Conservation (phyloP, 169 alveolate genomes). For the Cryptosporidium andersoni region DNA sequence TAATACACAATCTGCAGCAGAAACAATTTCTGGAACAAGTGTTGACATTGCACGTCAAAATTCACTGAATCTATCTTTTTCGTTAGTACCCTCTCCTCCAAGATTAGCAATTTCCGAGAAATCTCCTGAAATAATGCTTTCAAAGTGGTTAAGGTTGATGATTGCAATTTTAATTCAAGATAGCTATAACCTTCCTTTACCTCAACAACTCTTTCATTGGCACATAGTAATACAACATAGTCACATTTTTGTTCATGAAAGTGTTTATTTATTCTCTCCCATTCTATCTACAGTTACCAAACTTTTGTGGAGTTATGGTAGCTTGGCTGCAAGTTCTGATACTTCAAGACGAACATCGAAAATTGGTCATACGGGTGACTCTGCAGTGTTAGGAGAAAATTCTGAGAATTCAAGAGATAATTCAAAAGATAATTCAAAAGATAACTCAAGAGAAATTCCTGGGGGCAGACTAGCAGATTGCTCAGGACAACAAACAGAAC, state of each 20-base stretch:
- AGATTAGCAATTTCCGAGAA: constrained; percentile 18
- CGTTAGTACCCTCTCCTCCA: constrained; percentile 63
- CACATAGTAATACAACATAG: constrained; percentile 37
- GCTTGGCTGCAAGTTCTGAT: constrained; percentile 2
- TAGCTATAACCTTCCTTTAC: constrained; percentile 55
- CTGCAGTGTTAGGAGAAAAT: not conserved
- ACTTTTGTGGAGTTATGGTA: constrained; percentile 33
- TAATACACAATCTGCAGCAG: not conserved
- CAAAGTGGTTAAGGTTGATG: constrained; percentile 64
- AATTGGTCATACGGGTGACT: not conserved
- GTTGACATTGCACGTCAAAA: not conserved
- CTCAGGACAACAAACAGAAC: no score
- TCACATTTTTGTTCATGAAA: constrained; percentile 5
- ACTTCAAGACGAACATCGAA: not conserved
- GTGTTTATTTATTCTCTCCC: constrained; percentile 52
- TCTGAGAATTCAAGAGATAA: not conserved
- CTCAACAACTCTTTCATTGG: constrained; percentile 64
- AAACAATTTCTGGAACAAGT: not conserved
- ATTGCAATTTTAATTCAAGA: constrained; percentile 61
- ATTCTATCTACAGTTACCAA: constrained; percentile 47
- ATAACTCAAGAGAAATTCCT: no score
- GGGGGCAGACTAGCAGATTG: no score
- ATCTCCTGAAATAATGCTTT: constrained; percentile 43
- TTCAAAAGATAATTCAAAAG: no score
- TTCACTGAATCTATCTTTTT: not conserved